Evolutionary conservation across 2,329 filamentous ascomycete genomes (phyloP).

Genomic region (Beauveria caledonica): DNA sequence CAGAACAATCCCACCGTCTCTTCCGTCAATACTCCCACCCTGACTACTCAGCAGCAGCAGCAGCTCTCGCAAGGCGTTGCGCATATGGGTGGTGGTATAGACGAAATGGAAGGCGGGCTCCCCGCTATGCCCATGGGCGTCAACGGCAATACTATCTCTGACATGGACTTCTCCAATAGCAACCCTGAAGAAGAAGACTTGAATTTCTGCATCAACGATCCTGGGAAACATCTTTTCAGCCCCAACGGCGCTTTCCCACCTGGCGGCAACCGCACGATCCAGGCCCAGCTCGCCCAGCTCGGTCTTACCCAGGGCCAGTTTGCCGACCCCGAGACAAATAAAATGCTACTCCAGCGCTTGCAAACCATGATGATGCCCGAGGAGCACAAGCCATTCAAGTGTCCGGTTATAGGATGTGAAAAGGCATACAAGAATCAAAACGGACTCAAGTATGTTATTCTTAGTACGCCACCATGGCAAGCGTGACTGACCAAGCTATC

Average conservation of each 20-base stretch:
- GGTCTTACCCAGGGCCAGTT: constrained; percentile 71
- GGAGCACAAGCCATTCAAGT: constrained; percentile 96
- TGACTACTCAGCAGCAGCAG: constrained; percentile 70
- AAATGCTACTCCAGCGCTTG: constrained; percentile 47
- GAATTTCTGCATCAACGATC: constrained; percentile 74
- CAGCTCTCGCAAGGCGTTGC: constrained; percentile 50
- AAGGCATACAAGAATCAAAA: constrained; percentile 99
- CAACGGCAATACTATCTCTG: constrained; percentile 42
- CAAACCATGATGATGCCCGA: constrained; percentile 63
- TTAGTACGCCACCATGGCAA: neutral
- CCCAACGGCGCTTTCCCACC: constrained; percentile 65
- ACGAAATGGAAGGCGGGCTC: constrained; percentile 67
- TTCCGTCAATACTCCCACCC: constrained; percentile 89
- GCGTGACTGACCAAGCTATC: constrained; percentile 19
- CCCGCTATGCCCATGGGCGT: constrained; percentile 54
- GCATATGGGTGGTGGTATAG: constrained; percentile 35
- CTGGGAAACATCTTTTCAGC: constrained; percentile 87
- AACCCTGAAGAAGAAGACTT: constrained; percentile 30
- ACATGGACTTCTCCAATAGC: constrained; percentile 41
- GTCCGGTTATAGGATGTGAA: constrained; percentile 95
- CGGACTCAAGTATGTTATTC: constrained; percentile 72
- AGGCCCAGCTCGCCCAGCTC: constrained; percentile 62
- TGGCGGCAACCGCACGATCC: constrained; percentile 55
- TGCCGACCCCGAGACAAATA: constrained; percentile 65
- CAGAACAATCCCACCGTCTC: constrained; percentile 95